Percentiles rank a stretch among this genome's conserved stretches.
These are phyloP conservation scores for Nigrospora sphaerica DNA, from an alignment of 2,329 filamentous ascomycete species.

Conservation along the genomic window DNA sequence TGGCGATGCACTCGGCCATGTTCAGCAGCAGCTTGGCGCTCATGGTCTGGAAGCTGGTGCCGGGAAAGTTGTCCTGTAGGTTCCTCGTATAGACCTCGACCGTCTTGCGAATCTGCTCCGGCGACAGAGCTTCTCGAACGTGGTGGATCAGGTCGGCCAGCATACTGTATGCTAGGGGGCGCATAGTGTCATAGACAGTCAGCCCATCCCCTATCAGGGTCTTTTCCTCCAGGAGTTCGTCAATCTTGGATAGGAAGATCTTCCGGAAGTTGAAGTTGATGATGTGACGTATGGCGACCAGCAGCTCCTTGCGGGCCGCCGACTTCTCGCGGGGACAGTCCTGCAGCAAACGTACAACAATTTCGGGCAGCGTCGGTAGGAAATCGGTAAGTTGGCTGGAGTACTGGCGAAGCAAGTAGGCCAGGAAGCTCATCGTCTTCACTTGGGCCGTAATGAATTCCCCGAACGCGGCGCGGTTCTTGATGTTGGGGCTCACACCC, in stretches of 20 bases:
- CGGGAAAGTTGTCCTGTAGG: conserved; percentile 89
- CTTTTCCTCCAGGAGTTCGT: conserved; percentile 87
- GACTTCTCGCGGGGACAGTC: conserved; percentile 96
- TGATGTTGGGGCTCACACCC: conserved; percentile 87
- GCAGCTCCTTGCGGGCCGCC: conserved; percentile 82
- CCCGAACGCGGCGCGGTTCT: conserved; percentile 87
- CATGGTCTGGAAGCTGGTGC: conserved; percentile 99
- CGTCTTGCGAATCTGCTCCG: conserved; percentile 89
- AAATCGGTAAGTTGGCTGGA: conserved; percentile 84
- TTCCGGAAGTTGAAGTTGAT: conserved; percentile 98
- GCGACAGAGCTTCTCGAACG: conserved; percentile 79
- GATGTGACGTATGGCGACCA: conserved; percentile 95
- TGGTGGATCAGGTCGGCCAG: conserved; percentile 97
- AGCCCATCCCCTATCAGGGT: conserved; percentile 93
- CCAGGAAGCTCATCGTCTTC: conserved; percentile 98
- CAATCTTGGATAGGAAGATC: conserved; percentile 90
- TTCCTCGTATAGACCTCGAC: conserved; percentile 97
- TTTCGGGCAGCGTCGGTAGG: conserved; percentile 73
- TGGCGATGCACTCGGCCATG: conserved; percentile 96
- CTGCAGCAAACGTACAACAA: conserved; percentile 83
- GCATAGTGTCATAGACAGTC: conserved; percentile 94
- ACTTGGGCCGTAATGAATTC: conserved; percentile 98
- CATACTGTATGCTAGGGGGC: conserved; percentile 96
- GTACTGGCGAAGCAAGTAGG: conserved; percentile 85
- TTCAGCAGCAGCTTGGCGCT: conserved; percentile 94